Base-by-base conservation (phyloP, 2,329 filamentous ascomycete genomes). In the Penicillium rolfsii region DNA sequence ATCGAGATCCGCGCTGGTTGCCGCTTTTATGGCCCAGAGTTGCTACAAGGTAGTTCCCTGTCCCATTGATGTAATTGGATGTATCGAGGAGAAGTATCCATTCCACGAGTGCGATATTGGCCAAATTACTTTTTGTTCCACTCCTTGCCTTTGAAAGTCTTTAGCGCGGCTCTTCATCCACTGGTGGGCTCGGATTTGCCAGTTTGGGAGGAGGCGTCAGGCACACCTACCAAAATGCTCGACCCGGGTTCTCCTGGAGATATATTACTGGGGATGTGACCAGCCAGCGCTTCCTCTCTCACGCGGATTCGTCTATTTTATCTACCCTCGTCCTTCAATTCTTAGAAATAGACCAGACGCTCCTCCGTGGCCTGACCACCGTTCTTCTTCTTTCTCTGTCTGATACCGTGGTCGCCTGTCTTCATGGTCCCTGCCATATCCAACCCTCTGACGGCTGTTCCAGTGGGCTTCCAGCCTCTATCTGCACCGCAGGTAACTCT, bases 401-500 rank as follows among this genome's bases (percentile, higher is more conserved):
- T 28, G 14, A 52, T 40, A 12, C 62, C 40, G 54, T 60, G 30
- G 48, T 54, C 54, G 38, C 55, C 58, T 62, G 48, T 46, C 64
- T 67, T 67, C 60, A 77, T 77, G 75, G 66, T 73, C 62, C 69
- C 73, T 53, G 66, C 74, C 30, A 64, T 72, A 59, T 64, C 69
- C 49, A 64, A 70, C 54, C 68, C 62, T 22, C 43, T 45, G 57
- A 72, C 74, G 61, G 67, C 73, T 65, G 71, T 71, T 60, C 70
- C 74, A 60, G 69, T 67, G 49, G 65, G 64, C 52, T 68, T 73
- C 55, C 70, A 69, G 59, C 70, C 74, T 49, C 69, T 75, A 40
- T 71, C 74, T 48, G 65, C 70, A 57, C 62, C 66, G 43, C 66
- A 71, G 59, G 65, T 69, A 60, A 67, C 67, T 41, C 67, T 72